Conservation (phyloP, 2,329 filamentous ascomycete species). For the Nannizziopsis barbatae region DNA sequence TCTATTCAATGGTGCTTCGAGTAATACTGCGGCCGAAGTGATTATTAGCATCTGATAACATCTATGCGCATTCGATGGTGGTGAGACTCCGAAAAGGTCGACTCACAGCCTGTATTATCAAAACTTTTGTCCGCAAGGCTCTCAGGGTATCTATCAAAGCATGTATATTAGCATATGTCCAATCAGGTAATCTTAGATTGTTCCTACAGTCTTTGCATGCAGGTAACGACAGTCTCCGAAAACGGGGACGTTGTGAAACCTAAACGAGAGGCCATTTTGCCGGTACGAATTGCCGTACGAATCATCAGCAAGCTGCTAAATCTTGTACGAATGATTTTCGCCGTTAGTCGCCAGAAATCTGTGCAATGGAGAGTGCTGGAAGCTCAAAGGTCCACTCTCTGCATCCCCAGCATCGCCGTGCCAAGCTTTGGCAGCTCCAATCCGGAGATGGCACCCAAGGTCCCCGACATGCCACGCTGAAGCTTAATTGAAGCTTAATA, state of each 20-base stretch:
- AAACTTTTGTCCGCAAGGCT: slow-evolving; percentile 78
- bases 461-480: no score
- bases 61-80: background rate
- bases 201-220: slow-evolving; percentile 66
- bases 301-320: slow-evolving; percentile 10
- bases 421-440: no score
- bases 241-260: slow-evolving; percentile 44
- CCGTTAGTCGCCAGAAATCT: no score
- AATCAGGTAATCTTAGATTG: background rate
- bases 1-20: slow-evolving; percentile 55
- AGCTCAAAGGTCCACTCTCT: no score
- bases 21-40: slow-evolving; percentile 43
- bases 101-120: slow-evolving; percentile 71
- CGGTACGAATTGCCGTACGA: slow-evolving; percentile 9
- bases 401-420: no score
- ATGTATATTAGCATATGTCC: slow-evolving; percentile 3
- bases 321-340: background rate
- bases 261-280: slow-evolving; percentile 13
- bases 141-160: slow-evolving; percentile 62
- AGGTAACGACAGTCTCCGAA: slow-evolving; percentile 57
- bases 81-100: no score
- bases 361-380: no score
- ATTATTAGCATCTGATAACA: background rate
- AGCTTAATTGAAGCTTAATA: no score
- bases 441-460: no score